These are phyloP conservation scores for Myxozyma kluyveri DNA, from an alignment of 805 yeast species.

Conservation along the genomic window DNA sequence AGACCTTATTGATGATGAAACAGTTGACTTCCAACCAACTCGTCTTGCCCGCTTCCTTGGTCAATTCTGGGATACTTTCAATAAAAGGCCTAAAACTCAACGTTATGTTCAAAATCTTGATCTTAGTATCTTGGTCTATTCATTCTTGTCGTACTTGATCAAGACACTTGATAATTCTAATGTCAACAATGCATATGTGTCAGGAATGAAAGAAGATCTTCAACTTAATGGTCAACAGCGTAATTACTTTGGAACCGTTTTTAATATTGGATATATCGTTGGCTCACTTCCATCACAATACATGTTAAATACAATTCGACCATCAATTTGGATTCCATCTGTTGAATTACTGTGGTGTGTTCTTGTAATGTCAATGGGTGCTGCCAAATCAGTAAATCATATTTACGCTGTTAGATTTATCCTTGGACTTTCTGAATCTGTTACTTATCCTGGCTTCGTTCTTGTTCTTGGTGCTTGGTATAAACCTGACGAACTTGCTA, in stretches of 20 bases:
- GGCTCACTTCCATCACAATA: conserved; percentile 47
- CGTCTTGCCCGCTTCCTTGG: conserved; percentile 6
- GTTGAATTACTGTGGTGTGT: conserved; percentile 50
- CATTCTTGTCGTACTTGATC: conserved; percentile 43
- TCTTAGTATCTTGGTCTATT: conserved; percentile 31
- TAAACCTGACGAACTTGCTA: conserved; percentile 53
- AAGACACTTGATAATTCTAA: conserved; percentile 49
- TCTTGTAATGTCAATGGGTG: conserved; percentile 46
- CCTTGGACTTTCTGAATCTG: conserved; percentile 48
- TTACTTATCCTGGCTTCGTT: conserved; percentile 53
- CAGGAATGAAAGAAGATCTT: conserved; percentile 58
- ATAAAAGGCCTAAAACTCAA: conserved; percentile 15
- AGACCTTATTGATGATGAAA: conserved; percentile 3
- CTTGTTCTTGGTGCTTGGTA: conserved; percentile 45
- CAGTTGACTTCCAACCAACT: background rate
- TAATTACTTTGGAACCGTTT: conserved; percentile 18
- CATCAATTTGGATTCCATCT: conserved; percentile 38
- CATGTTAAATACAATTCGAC: conserved; percentile 34
- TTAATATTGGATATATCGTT: conserved; percentile 44
- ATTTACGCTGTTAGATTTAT: conserved; percentile 20
- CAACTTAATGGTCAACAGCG: conserved; percentile 26
- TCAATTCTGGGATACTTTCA: conserved; percentile 24
- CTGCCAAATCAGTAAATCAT: conserved; percentile 21
- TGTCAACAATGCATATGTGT: conserved; percentile 60
- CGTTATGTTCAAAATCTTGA: conserved; percentile 23